These are phyloP conservation scores for Zygoascus sp. DNA, from an alignment of 1,139 yeast genomes.

Conservation along the genomic window DNA sequence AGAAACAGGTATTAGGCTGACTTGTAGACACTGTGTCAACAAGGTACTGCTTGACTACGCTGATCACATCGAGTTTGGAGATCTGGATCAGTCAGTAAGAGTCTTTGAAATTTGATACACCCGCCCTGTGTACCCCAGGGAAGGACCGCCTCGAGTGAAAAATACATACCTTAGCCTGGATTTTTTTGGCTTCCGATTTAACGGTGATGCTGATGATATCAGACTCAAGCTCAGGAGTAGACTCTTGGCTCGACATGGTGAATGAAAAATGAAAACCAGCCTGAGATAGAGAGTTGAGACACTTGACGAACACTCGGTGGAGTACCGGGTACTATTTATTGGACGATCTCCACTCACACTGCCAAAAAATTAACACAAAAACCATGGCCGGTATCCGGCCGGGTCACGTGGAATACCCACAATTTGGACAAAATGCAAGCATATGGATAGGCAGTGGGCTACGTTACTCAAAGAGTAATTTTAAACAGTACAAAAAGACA, in stretches of 20 bases:
- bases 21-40: slow-evolving; percentile 51
- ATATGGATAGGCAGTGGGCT: too few species aligned
- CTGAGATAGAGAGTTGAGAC: neutral
- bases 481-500: too few species aligned
- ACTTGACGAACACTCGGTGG: neutral
- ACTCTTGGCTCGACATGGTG: neutral
- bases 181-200: neutral
- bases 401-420: neutral
- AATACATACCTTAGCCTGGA: slow-evolving; percentile 3
- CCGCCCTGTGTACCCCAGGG: too few species aligned
- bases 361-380: too few species aligned
- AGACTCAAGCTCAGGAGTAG: slow-evolving; percentile 1
- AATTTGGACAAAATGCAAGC: too few species aligned
- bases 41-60: slow-evolving; percentile 58
- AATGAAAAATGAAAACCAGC: neutral
- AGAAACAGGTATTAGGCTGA: slow-evolving; percentile 56
- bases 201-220: slow-evolving; percentile 5
- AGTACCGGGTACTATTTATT: too few species aligned
- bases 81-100: slow-evolving; percentile 14
- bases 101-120: neutral
- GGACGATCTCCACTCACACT: too few species aligned
- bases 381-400: too few species aligned
- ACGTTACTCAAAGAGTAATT: too few species aligned
- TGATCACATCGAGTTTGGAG: slow-evolving; percentile 42
- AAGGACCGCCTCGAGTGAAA: neutral